phyloP scores from a whole-genome alignment of 192 early-diverging fungal genomes.

The Podila epigama region DNA sequence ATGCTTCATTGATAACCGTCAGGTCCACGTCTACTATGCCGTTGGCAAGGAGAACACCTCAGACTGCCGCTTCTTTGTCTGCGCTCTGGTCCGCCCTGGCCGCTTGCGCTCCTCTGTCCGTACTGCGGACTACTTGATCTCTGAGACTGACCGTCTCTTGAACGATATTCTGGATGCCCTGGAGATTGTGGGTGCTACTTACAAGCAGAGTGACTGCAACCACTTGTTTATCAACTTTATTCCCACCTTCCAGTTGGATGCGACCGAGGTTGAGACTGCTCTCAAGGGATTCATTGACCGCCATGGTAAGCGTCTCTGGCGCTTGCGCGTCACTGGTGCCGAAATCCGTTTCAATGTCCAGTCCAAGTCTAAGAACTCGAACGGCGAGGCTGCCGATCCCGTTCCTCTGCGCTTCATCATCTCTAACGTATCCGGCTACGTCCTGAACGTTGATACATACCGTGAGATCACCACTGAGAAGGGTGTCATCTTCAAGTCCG shows the following conservation, averaged over 20 bases:
- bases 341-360: slow-evolving; percentile 96
- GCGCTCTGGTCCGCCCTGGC: slow-evolving; percentile 94
- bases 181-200: slow-evolving; percentile 89
- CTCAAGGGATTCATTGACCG: slow-evolving; percentile 91
- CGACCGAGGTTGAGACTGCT: slow-evolving; percentile 81
- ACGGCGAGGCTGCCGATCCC: slow-evolving; percentile 55
- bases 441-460: slow-evolving; percentile 92
- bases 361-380: slow-evolving; percentile 59
- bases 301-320: slow-evolving; percentile 94
- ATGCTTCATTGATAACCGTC: slow-evolving; percentile 91
- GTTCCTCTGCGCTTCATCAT: slow-evolving; percentile 90
- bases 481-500: slow-evolving; percentile 87
- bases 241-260: slow-evolving; percentile 91
- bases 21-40: slow-evolving; percentile 96
- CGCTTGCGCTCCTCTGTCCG: slow-evolving; percentile 78
- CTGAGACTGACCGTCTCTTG: slow-evolving; percentile 92
- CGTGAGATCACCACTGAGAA: slow-evolving; percentile 87
- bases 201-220: slow-evolving; percentile 98
- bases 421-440: slow-evolving; percentile 90
- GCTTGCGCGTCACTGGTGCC: slow-evolving; percentile 92
- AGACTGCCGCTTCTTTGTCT: slow-evolving; percentile 97
- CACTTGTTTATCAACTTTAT: slow-evolving; percentile 99
- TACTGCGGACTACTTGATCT: slow-evolving; percentile 94
- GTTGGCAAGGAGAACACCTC: slow-evolving; percentile 93
- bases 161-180: slow-evolving; percentile 95